A percentile compares a stretch with the other conserved stretches of the same genome.
phyloP scores from a whole-genome alignment of 495 filamentous ascomycete species.

The Aspergillus haitiensis region DNA sequence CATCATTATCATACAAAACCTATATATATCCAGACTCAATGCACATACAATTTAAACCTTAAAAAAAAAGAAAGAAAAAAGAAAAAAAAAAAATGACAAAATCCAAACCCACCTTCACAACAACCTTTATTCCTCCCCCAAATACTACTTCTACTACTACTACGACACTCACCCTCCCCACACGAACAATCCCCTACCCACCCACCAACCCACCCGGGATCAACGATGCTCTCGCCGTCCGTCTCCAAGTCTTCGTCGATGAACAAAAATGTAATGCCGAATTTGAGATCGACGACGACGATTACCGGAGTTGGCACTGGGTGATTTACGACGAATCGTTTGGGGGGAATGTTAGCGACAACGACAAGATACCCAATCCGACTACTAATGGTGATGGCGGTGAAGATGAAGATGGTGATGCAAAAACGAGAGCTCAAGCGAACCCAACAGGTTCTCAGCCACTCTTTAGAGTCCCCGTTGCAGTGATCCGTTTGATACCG shows the following conservation, averaged over 20 bases:
- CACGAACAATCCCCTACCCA: slow-evolving; percentile 21
- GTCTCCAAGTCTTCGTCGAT: slow-evolving; percentile 71
- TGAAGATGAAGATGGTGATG: background rate
- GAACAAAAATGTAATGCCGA: slow-evolving; percentile 70
- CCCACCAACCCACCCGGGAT: slow-evolving; percentile 58
- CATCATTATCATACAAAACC: background rate
- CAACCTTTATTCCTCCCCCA: slow-evolving; percentile 29
- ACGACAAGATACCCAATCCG: background rate
- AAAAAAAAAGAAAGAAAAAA: background rate
- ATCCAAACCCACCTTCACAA: slow-evolving; percentile 21
- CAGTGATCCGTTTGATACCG: no score
- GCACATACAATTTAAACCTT: background rate
- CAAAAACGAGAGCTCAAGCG: background rate
- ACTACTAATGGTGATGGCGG: background rate
- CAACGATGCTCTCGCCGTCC: slow-evolving; percentile 74
- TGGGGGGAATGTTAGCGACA: background rate
- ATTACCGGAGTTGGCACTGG: slow-evolving; percentile 78
- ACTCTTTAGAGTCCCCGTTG: no score
- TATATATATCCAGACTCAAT: background rate
- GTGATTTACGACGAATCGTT: slow-evolving; percentile 55
- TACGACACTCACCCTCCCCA: slow-evolving; percentile 24
- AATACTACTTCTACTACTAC: slow-evolving; percentile 6
- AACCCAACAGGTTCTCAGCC: no score
- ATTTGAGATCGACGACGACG: slow-evolving; percentile 78
- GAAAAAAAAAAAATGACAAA: background rate